Conservation (phyloP, 139 green algal genomes). For the Chlamydomonas sp. region DNA sequence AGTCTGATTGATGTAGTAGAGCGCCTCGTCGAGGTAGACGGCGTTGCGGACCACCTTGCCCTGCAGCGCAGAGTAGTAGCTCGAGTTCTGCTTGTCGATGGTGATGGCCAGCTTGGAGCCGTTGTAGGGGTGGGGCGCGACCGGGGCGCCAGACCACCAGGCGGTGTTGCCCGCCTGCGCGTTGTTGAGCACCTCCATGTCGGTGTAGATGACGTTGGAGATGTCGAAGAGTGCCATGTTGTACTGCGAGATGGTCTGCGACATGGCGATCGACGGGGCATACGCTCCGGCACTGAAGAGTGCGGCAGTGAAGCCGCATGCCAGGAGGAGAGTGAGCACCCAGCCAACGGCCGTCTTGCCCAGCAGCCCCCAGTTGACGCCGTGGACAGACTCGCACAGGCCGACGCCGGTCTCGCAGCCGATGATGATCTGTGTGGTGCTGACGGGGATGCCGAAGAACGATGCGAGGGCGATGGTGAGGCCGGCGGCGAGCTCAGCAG, state of each 20-base stretch:
- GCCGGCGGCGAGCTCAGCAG: conserved; percentile 29
- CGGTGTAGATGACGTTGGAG: not conserved
- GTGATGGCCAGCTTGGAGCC: not conserved
- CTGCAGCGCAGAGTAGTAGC: too few relatives aligned
- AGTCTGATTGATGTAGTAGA: too few relatives aligned
- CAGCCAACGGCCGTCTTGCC: conserved; percentile 22
- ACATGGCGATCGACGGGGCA: conserved; percentile 7
- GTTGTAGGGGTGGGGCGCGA: not conserved
- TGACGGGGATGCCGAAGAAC: conserved; percentile 34
- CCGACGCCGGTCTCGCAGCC: conserved; percentile 22
- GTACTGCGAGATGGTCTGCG: not conserved
- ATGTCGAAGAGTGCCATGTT: not conserved
- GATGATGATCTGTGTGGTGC: conserved; percentile 30
- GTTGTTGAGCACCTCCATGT: not conserved
- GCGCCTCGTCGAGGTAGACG: too few relatives aligned
- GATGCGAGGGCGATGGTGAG: conserved; percentile 32
- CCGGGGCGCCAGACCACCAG: not conserved
- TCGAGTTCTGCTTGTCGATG: not conserved
- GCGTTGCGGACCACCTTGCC: too few relatives aligned
- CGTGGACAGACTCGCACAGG: conserved; percentile 17
- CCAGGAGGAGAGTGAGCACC: conserved; percentile 30
- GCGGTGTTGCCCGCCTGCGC: not conserved
- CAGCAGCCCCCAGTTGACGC: conserved; percentile 29
- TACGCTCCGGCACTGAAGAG: conserved; percentile 15
- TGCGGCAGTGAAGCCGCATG: conserved; percentile 4